These are phyloP conservation scores for Asterella californica DNA, from an alignment of 225 moss, liverwort and hornwort genomes.

Conservation along the genomic window DNA sequence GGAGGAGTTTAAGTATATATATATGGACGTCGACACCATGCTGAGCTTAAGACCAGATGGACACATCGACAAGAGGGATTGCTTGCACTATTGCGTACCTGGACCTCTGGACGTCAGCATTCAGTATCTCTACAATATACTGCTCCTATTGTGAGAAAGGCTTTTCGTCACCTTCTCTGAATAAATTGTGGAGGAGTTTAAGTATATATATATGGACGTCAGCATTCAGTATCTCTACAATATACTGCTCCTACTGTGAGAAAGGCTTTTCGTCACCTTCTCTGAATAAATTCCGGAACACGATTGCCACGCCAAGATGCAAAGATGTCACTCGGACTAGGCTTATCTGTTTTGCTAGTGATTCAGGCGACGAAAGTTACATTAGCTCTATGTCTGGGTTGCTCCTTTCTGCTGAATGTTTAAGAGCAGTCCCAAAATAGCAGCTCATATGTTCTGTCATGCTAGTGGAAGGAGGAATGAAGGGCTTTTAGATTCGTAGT, in stretches of 20 bases:
- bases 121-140: constrained; percentile 45
- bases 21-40: constrained; percentile 50
- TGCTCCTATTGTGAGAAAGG: constrained; percentile 20
- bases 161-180: constrained; percentile 1
- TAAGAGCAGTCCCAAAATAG: no score
- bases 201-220: constrained; percentile 47
- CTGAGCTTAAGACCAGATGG: constrained; percentile 43
- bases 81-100: constrained; percentile 52
- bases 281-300: not conserved
- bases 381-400: no score
- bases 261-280: not conserved
- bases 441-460: no score
- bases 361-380: no score
- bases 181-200: constrained; percentile 5
- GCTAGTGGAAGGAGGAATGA: no score
- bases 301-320: no score
- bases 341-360: no score
- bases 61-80: constrained; percentile 28
- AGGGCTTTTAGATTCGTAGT: no score
- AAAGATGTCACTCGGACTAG: no score
- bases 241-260: constrained; percentile 28
- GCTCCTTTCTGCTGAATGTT: no score
- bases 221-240: constrained; percentile 42
- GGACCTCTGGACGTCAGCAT: constrained; percentile 43
- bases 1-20: constrained; percentile 39